phyloP scores from a whole-genome alignment of 2,329 filamentous ascomycete genomes.

The Zasmidium cellare region DNA sequence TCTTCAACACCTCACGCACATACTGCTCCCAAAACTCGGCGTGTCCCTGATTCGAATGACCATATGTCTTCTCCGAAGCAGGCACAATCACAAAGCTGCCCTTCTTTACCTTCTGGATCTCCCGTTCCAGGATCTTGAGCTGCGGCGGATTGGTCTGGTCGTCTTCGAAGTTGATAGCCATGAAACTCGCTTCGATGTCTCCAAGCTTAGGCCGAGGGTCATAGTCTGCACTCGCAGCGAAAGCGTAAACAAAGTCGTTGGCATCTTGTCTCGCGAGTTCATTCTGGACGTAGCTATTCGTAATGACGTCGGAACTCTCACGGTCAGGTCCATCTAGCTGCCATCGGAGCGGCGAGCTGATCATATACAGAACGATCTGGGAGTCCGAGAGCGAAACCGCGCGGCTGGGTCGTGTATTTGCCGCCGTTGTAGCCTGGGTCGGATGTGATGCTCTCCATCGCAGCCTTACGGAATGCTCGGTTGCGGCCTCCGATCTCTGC shows the following conservation, averaged over 20 bases:
- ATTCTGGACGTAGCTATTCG: neutral
- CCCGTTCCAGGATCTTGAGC: conserved; percentile 4
- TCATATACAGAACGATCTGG: conserved; percentile 2
- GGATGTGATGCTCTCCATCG: conserved; percentile 3
- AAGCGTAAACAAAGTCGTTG: conserved; percentile 9
- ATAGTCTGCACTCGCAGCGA: conserved; percentile 8
- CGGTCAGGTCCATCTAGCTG: conserved; percentile 1
- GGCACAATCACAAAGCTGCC: conserved; percentile 3
- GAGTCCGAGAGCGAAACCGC: neutral
- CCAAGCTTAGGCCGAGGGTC: conserved; percentile 3
- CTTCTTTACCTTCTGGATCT: conserved; percentile 3
- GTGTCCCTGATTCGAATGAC: neutral
- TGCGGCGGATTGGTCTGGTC: conserved; percentile 10
- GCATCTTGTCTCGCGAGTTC: conserved; percentile 1
- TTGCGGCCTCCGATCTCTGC: no score
- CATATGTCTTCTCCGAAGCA: neutral
- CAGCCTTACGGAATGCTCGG: conserved; percentile 50
- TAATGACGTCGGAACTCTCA: conserved; percentile 5
- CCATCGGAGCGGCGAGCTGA: conserved; percentile 5
- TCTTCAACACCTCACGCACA: neutral
- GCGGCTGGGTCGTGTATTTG: conserved; percentile 1
- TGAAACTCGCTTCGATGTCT: conserved; percentile 2
- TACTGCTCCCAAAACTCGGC: neutral
- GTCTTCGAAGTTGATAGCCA: conserved; percentile 6
- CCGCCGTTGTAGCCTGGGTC: conserved; percentile 3